Conservation (phyloP, 176 grass and related monocot species). For the Otatea glauca region DNA sequence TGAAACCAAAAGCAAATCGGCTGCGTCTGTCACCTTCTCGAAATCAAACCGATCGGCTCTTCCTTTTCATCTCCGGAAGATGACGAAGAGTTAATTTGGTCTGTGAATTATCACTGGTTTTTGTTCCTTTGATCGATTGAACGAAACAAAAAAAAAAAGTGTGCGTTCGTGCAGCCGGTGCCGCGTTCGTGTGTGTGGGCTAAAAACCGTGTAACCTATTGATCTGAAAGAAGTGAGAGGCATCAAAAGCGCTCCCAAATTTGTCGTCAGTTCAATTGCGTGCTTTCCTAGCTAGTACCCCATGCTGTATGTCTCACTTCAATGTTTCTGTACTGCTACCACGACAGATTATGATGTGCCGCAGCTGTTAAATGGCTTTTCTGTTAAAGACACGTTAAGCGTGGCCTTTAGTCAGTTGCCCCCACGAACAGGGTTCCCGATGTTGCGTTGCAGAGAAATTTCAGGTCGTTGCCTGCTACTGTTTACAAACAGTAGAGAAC, state of each 20-base stretch:
- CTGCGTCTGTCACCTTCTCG: background rate
- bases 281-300: background rate
- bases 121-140: conserved; percentile 21
- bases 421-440: background rate
- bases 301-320: background rate
- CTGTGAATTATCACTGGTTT: conserved; percentile 20
- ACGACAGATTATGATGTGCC: background rate
- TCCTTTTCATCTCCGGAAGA: conserved; percentile 42
- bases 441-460: background rate
- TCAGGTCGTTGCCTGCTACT: background rate
- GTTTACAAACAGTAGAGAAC: background rate
- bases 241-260: background rate
- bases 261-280: background rate
- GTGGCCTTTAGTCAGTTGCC: background rate
- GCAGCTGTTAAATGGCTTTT: background rate
- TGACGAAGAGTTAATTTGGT: conserved; percentile 20
- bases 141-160: background rate
- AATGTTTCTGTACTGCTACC: background rate
- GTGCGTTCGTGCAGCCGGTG: conserved; percentile 8
- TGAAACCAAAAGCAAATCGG: background rate
- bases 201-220: conserved; percentile 36
- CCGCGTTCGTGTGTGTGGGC: conserved; percentile 10
- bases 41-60: background rate
- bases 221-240: conserved; percentile 28
- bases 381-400: background rate